phyloP scores from a whole-genome alignment of 208 protist species.

The Leishmania aethiopica region DNA sequence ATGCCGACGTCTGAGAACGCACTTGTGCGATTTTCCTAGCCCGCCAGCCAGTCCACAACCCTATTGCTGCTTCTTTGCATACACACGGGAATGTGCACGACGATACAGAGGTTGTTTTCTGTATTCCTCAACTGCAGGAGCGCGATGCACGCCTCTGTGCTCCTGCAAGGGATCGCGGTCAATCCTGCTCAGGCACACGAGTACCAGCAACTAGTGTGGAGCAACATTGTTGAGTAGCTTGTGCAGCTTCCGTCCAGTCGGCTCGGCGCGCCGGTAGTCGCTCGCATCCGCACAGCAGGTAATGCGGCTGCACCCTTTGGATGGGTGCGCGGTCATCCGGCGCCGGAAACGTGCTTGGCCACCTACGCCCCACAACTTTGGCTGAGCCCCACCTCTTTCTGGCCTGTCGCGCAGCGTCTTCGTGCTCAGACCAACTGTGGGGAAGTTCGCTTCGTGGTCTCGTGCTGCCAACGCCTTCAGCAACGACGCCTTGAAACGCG shows the following conservation, averaged over 20 bases:
- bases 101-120: conserved; percentile 63
- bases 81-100: conserved; percentile 66
- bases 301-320: conserved; percentile 70
- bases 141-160: conserved; percentile 76
- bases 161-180: conserved; percentile 83
- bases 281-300: conserved; percentile 78
- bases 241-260: conserved; percentile 65
- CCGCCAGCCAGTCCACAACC: conserved; percentile 80
- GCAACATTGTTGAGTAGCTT: conserved; percentile 58
- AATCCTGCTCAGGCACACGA: conserved; percentile 89
- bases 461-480: conserved; percentile 77
- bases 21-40: conserved; percentile 48
- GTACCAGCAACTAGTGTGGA: conserved; percentile 59
- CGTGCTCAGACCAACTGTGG: conserved; percentile 83
- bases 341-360: conserved; percentile 75
- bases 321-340: conserved; percentile 73
- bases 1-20: background rate
- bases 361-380: conserved; percentile 86
- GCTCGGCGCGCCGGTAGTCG: conserved; percentile 59
- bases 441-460: conserved; percentile 70
- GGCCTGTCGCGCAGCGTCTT: conserved; percentile 73
- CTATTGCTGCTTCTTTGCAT: conserved; percentile 72
- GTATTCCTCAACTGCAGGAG: conserved; percentile 61
- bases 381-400: conserved; percentile 39
- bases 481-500: conserved; percentile 83